Evolutionary conservation across 495 filamentous ascomycete genomes (phyloP).

Genomic region (Xylaria castorea): DNA sequence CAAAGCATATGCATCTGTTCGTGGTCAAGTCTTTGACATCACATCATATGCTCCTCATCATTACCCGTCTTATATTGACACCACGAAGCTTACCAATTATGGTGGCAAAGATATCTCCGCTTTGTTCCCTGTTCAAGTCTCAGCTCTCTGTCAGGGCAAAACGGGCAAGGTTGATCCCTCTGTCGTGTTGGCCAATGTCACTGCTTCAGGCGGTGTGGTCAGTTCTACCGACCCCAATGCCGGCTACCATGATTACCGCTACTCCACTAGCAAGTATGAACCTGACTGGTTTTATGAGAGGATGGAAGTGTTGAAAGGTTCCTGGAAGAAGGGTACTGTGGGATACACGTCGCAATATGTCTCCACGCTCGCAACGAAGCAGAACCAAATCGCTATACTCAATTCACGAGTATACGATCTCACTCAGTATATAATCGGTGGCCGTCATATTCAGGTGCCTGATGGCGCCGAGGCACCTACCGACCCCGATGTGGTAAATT

Average conservation of each 20-base stretch:
- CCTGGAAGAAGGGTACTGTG: slow-evolving; percentile 87
- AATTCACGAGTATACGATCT: slow-evolving; percentile 87
- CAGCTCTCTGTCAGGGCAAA: slow-evolving; percentile 83
- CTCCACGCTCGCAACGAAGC: slow-evolving; percentile 67
- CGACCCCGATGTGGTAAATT: slow-evolving; percentile 67
- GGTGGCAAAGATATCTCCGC: slow-evolving; percentile 83
- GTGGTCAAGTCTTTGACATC: slow-evolving; percentile 89
- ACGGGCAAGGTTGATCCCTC: slow-evolving; percentile 65
- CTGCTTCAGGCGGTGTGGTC: slow-evolving; percentile 67
- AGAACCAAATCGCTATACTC: slow-evolving; percentile 77
- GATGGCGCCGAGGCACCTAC: slow-evolving; percentile 56
- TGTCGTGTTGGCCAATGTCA: slow-evolving; percentile 82
- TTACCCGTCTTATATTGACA: slow-evolving; percentile 73
- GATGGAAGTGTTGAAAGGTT: slow-evolving; percentile 74
- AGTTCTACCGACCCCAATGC: slow-evolving; percentile 72
- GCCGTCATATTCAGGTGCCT: slow-evolving; percentile 66
- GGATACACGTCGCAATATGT: slow-evolving; percentile 85
- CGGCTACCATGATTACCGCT: slow-evolving; percentile 92
- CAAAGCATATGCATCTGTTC: slow-evolving; percentile 75
- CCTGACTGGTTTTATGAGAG: slow-evolving; percentile 91
- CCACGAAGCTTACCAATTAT: slow-evolving; percentile 74
- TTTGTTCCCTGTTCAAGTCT: slow-evolving; percentile 95
- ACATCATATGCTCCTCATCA: slow-evolving; percentile 75
- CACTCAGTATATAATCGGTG: slow-evolving; percentile 81
- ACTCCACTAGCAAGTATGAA: slow-evolving; percentile 78